These are phyloP conservation scores for Venturia pyrina DNA, from an alignment of 2,329 filamentous ascomycete genomes.

Conservation along the genomic window DNA sequence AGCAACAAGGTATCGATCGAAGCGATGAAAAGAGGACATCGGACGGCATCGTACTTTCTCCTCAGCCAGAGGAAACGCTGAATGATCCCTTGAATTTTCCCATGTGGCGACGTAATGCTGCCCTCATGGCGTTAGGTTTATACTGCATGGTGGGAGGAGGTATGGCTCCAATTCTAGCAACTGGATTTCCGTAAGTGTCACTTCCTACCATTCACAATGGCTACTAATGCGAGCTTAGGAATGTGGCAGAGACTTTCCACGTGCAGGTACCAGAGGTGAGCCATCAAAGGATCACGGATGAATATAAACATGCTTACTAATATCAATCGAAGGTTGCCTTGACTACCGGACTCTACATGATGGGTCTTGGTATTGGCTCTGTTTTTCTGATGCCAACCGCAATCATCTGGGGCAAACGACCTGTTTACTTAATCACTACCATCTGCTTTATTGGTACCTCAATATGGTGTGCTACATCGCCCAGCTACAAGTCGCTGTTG, in stretches of 20 bases:
- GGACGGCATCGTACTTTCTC: conserved; percentile 81
- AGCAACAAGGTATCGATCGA: not conserved
- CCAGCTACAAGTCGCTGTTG: conserved; percentile 68
- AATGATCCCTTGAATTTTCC: conserved; percentile 96
- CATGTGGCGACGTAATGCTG: conserved; percentile 65
- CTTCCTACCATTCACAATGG: not conserved
- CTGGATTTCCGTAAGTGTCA: conserved; percentile 61
- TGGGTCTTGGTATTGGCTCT: conserved; percentile 30
- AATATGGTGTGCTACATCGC: conserved; percentile 80
- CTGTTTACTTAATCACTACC: conserved; percentile 34
- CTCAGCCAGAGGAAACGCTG: conserved; percentile 79
- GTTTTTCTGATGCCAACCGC: conserved; percentile 8
- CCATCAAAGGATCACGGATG: not conserved
- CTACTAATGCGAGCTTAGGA: not conserved
- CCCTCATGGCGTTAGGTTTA: conserved; percentile 73
- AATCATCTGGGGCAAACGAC: conserved; percentile 5
- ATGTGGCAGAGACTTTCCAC: conserved; percentile 54
- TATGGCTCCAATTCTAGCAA: conserved; percentile 81
- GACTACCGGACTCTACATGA: conserved; percentile 88
- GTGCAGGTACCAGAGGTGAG: conserved; percentile 49
- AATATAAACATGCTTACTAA: not conserved
- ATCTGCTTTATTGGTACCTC: conserved; percentile 65
- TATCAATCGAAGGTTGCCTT: conserved; percentile 52
- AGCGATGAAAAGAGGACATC: conserved; percentile 56
- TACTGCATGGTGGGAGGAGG: conserved; percentile 91